Evolutionary conservation across 208 protist species (phyloP), one percentile per base, ranked within the genome.

Genomic region (Leishmania arabica): DNA sequence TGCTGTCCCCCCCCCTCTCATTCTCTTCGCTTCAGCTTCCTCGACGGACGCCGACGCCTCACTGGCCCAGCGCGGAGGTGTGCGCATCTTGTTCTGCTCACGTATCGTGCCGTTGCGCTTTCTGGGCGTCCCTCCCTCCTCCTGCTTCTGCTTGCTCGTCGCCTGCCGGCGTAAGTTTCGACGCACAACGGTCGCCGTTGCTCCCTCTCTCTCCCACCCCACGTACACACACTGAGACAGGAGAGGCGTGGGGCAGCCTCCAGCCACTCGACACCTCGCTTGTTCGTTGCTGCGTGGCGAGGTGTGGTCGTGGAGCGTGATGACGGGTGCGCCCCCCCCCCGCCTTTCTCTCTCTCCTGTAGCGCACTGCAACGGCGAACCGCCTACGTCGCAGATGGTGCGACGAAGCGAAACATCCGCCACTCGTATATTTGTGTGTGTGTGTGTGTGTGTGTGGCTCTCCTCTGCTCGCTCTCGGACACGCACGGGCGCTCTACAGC

Each of bases 231-330:
- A 31, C 13, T 37, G 62, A 68, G 62, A 40, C 62, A 40, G 15
- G 62, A 21, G 31, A 68, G 9, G 13, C 15, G 31, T 40, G 9
- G 27, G 31, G 62, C 62, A 34, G n/a, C 62, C 62, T 40, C 31
- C 13, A 68, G 15, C 62, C 31, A 31, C 62, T 21, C 17, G 62
- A 53, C 42, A 51, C 42, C 77, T 77, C 75, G 77, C 80, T 80
- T 86, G 56, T 70, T 80, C 47, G 62, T 76, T 54, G 64, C 74
- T n/a, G 64, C 37, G 71, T 40, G 31, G 31, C 62, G 31, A 40
- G 31, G 62, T 31, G 31, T 68, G 4, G 15, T 6, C 13, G 17
- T 42, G 27, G 40, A 34, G 27, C 3, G 27, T 17, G 31, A 24
- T 42, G 31, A 40, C 31, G 62, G 62, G 31, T 64, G 62, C 2